These are phyloP conservation scores for Ogataea pini DNA, from an alignment of 805 yeast species.

Conservation along the genomic window DNA sequence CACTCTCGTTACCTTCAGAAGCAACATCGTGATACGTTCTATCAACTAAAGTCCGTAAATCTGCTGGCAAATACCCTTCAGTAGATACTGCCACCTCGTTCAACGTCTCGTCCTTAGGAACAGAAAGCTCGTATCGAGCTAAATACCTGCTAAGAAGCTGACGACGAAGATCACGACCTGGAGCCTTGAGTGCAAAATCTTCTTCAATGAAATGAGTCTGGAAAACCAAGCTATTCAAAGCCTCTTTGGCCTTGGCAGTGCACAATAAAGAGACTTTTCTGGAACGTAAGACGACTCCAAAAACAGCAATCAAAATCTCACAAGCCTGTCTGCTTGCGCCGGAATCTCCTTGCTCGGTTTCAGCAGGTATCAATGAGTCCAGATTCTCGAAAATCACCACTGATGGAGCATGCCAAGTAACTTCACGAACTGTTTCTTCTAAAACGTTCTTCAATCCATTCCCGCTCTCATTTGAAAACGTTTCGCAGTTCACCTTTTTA, in stretches of 20 bases:
- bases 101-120: slow-evolving; percentile 44
- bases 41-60: slow-evolving; percentile 69
- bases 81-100: slow-evolving; percentile 66
- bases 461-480: slow-evolving; percentile 57
- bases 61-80: slow-evolving; percentile 89
- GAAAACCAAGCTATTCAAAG: slow-evolving; percentile 59
- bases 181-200: slow-evolving; percentile 60
- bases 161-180: slow-evolving; percentile 53
- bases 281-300: slow-evolving; percentile 46
- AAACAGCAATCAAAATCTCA: slow-evolving; percentile 51
- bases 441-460: slow-evolving; percentile 45
- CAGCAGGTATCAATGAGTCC: slow-evolving; percentile 71
- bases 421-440: slow-evolving; percentile 48
- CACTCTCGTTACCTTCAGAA: background rate
- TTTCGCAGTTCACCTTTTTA: slow-evolving; percentile 53
- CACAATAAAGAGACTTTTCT: slow-evolving; percentile 59
- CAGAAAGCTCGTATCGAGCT: slow-evolving; percentile 27
- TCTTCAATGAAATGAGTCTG: slow-evolving; percentile 73
- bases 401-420: slow-evolving; percentile 73
- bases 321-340: slow-evolving; percentile 62
- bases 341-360: slow-evolving; percentile 56
- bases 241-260: slow-evolving; percentile 63
- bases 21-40: slow-evolving; percentile 60
- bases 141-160: slow-evolving; percentile 40
- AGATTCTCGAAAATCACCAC: slow-evolving; percentile 75